Base-by-base conservation (phyloP, 148 eudicot species). In the Selenicereus undatus region DNA sequence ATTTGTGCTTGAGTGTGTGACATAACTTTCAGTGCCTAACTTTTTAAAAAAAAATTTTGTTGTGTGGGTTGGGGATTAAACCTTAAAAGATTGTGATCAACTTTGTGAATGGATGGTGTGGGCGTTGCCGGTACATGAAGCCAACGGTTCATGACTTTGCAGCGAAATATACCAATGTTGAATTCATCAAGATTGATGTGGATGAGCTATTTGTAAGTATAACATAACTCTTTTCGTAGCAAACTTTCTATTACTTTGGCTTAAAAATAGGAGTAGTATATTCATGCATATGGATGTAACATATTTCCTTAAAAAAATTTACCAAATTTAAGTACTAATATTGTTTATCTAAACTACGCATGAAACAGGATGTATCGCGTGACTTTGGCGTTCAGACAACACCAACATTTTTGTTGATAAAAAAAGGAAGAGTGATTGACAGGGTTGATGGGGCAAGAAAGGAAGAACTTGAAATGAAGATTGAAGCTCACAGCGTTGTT, bases 101-200 rank as follows among this genome's bases (percentile, higher is more conserved):
- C 75, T 91, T 92, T 90, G 84, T 89, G n/a, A 92, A 92, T 22
- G 58, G 88, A 27, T 92, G 97, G 94, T 92, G 93, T 60, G 86
- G 84, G 35, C 97, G 91, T 48, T 92, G 94, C 75, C 83, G 84
- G 27, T 35, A 8, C 72, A 91, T 93, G 83, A 90, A 87, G 26
- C 89, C 90, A 20, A 64, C 78, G 12, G 43, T 91, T 72, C 43
- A 87, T 2, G 93, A 88, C 21, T 83, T 90, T 71, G 91, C 93
- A 30, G 83, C 82, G 17, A 86, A 85, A 58, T 90, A 87, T 80
- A 71, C 87, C 13, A 89, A 89, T 18, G 89, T 89, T 0, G 94
- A 91, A 73, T 91, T 93, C 82, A 76, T 93, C 86, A 91, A 88
- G 90, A 86, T 93, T 48, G 97, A 93, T 60, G 90, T 91, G 8